Evolutionary conservation across 331 rosid genomes (phyloP).

Genomic region (Phaseolus coccineus): DNA sequence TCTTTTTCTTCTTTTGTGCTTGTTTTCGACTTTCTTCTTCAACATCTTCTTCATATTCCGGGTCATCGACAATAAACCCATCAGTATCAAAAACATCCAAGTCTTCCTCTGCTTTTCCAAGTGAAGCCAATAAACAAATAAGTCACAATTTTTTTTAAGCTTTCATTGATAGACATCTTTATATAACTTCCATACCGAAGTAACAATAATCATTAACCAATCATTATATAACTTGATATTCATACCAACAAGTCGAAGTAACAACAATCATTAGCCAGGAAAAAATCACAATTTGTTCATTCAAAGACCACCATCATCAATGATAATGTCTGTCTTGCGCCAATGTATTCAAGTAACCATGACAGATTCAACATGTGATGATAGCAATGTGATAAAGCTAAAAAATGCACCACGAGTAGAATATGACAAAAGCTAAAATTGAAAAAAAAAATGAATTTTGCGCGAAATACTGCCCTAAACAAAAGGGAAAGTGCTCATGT

Average conservation of each 20-base stretch:
- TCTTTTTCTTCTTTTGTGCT: constrained; percentile 46
- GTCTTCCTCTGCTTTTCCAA: constrained; percentile 46
- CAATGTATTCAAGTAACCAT: not conserved
- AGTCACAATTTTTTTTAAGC: not conserved
- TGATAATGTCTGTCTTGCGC: too few species aligned
- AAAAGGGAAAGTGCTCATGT: not conserved
- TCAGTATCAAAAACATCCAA: constrained; percentile 54
- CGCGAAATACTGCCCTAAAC: not conserved
- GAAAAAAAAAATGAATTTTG: not conserved
- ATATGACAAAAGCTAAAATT: not conserved
- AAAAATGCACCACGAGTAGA: not conserved
- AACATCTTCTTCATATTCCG: constrained; percentile 42
- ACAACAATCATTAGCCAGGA: too few species aligned
- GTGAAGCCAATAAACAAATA: constrained; percentile 16
- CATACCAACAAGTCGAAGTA: too few species aligned
- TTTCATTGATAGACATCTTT: too few species aligned
- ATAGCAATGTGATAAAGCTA: not conserved
- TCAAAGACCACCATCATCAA: constrained; percentile 8
- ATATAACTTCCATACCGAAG: too few species aligned
- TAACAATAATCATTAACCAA: too few species aligned
- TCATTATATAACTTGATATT: too few species aligned
- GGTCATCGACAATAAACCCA: constrained; percentile 48
- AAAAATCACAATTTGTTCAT: constrained; percentile 6
- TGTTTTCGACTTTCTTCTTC: constrained; percentile 33
- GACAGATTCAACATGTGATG: not conserved